Percentiles rank a stretch among this genome's conserved stretches.
Conservation (phyloP, 306 rosid genomes). For the Astragalus glycyphyllos region DNA sequence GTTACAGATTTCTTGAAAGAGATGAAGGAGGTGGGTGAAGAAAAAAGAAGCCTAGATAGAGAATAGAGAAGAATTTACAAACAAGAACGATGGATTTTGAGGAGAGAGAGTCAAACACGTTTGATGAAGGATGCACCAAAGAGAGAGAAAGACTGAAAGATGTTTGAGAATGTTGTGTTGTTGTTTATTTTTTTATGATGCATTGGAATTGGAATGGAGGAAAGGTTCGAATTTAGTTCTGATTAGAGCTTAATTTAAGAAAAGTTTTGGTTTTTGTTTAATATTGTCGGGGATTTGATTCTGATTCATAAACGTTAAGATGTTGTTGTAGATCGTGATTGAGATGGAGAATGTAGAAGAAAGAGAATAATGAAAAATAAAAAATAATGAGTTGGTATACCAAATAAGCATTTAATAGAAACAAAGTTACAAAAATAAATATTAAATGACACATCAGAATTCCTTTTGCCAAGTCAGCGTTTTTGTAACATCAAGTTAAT, state of each 20-base stretch:
- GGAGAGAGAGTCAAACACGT: constrained; percentile 60
- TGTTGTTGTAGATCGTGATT: too few relatives aligned
- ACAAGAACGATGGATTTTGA: constrained; percentile 26
- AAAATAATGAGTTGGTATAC: too few relatives aligned
- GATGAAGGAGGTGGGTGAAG: not conserved
- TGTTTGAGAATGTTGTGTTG: not conserved
- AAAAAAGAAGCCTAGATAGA: constrained; percentile 24
- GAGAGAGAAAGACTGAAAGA: constrained; percentile 46
- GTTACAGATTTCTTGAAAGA: constrained; percentile 39
- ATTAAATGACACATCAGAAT: too few relatives aligned
- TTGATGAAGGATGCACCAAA: constrained; percentile 38
- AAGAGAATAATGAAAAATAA: too few relatives aligned
- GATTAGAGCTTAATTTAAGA: constrained; percentile 2
- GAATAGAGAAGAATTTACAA: constrained; percentile 47
- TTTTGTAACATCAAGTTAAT: too few relatives aligned
- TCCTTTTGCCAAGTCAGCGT: too few relatives aligned
- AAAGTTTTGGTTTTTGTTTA: not conserved
- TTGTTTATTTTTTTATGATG: not conserved
- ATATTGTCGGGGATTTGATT: not conserved
- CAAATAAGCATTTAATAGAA: too few relatives aligned
- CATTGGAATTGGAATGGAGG: not conserved
- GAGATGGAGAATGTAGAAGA: too few relatives aligned
- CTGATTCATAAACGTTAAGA: not conserved
- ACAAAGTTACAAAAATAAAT: too few relatives aligned
- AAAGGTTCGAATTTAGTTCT: not conserved